Evolutionary conservation across 2,329 filamentous ascomycete genomes (phyloP).

Genomic region (Teratosphaeria viscida): DNA sequence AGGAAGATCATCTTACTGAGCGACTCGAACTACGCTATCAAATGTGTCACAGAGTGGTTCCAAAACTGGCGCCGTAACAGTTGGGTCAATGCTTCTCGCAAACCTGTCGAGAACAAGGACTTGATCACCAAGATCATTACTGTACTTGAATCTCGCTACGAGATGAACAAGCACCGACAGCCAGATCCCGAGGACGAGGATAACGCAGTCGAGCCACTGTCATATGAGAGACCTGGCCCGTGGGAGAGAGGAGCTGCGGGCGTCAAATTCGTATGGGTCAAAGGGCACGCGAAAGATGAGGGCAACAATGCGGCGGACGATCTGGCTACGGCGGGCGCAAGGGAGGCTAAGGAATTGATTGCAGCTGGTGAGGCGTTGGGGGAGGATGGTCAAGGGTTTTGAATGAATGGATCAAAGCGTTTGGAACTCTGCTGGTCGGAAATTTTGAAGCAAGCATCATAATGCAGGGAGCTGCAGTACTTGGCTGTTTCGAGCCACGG

Average conservation of each 20-base stretch:
- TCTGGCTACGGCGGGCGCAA: constrained; percentile 61
- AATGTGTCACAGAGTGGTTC: constrained; percentile 80
- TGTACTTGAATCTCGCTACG: constrained; percentile 51
- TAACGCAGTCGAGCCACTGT: background rate
- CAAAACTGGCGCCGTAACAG: constrained; percentile 60
- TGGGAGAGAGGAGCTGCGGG: constrained; percentile 25
- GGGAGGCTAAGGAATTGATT: constrained; percentile 24
- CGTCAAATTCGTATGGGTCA: constrained; percentile 70
- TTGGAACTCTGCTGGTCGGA: background rate
- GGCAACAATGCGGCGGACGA: constrained; percentile 76
- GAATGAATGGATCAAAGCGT: background rate
- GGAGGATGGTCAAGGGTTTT: background rate
- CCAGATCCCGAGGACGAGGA: constrained; percentile 17
- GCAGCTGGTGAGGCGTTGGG: background rate
- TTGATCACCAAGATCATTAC: constrained; percentile 62
- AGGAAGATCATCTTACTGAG: constrained; percentile 66
- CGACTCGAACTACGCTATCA: constrained; percentile 87
- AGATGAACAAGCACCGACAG: constrained; percentile 24
- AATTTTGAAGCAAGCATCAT: background rate
- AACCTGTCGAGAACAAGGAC: constrained; percentile 76
- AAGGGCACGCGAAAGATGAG: constrained; percentile 62
- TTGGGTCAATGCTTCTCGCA: constrained; percentile 65
- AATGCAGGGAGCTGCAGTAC: background rate
- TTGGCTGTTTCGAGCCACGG: background rate
- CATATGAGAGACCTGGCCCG: constrained; percentile 6